phyloP scores from a whole-genome alignment of 164 flowering plant species.

The Akebia trifoliata region DNA sequence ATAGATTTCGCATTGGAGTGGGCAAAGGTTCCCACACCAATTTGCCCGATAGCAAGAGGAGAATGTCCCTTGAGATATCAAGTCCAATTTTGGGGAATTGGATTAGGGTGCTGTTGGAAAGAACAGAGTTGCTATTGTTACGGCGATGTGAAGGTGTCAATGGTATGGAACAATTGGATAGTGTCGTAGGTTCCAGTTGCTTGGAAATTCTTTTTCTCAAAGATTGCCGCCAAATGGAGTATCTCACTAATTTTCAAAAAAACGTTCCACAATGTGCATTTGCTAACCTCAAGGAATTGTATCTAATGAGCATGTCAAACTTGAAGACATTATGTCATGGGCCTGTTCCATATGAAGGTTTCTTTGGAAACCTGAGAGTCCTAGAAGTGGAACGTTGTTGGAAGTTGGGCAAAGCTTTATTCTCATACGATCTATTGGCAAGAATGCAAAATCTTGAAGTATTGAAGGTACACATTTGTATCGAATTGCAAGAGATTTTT shows the following conservation, averaged over 20 bases:
- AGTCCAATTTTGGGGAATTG: background rate
- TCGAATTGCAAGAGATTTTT: slow-evolving; percentile 9
- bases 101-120: too few species aligned
- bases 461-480: background rate
- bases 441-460: slow-evolving; percentile 2
- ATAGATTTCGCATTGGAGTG: background rate
- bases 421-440: background rate
- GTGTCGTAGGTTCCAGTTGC: background rate
- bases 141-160: background rate
- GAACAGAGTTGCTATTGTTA: background rate
- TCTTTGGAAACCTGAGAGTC: too few species aligned
- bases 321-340: background rate
- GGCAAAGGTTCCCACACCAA: background rate
- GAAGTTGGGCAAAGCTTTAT: background rate
- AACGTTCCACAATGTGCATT: background rate
- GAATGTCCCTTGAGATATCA: background rate
- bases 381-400: background rate
- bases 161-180: background rate
- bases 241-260: background rate
- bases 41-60: background rate
- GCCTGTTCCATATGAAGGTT: background rate
- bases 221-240: background rate
- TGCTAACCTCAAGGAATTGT: background rate
- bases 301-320: background rate
- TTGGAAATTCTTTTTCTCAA: background rate